Evolutionary conservation across 495 filamentous ascomycete species (phyloP).

Genomic region (Aspergillus carlsbadensis): DNA sequence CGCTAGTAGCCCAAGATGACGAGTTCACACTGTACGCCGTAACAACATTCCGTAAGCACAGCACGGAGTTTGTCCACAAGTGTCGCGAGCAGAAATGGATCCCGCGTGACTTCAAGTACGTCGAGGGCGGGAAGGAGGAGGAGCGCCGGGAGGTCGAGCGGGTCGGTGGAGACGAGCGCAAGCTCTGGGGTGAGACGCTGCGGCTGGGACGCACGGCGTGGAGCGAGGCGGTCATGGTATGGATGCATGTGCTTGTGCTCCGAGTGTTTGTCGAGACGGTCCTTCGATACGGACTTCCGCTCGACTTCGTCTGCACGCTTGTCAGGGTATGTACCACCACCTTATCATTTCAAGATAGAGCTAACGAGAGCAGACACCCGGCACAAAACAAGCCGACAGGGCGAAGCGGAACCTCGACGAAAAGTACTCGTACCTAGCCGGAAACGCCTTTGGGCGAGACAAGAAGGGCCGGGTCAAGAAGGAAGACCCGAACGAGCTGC

Average conservation of each 20-base stretch:
- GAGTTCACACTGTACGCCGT: slow-evolving; percentile 89
- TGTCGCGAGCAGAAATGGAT: slow-evolving; percentile 90
- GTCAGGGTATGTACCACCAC: slow-evolving; percentile 63
- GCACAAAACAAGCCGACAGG: slow-evolving; percentile 74
- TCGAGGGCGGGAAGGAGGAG: slow-evolving; percentile 82
- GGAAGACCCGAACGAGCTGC: slow-evolving; percentile 87
- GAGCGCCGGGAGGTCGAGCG: slow-evolving; percentile 81
- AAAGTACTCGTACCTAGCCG: slow-evolving; percentile 87
- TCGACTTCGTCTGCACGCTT: slow-evolving; percentile 81
- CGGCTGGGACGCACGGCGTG: slow-evolving; percentile 81
- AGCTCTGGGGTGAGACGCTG: slow-evolving; percentile 88
- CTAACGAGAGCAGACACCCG: slow-evolving; percentile 59
- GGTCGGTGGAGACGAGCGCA: slow-evolving; percentile 75
- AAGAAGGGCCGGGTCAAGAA: slow-evolving; percentile 89
- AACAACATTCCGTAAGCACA: slow-evolving; percentile 88
- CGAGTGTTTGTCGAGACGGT: slow-evolving; percentile 97
- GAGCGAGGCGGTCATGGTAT: slow-evolving; percentile 92
- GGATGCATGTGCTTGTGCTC: slow-evolving; percentile 86
- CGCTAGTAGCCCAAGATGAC: slow-evolving; percentile 73
- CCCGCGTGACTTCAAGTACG: slow-evolving; percentile 89
- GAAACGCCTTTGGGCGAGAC: slow-evolving; percentile 91
- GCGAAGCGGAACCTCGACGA: slow-evolving; percentile 78
- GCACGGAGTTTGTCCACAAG: slow-evolving; percentile 82
- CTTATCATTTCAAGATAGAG: background rate
- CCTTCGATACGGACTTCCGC: slow-evolving; percentile 84